Percentiles rank a stretch among this genome's conserved stretches.
These are phyloP conservation scores for Stagonosporopsis chrysanthemi DNA, from an alignment of 2,329 filamentous ascomycete species.

Conservation along the genomic window DNA sequence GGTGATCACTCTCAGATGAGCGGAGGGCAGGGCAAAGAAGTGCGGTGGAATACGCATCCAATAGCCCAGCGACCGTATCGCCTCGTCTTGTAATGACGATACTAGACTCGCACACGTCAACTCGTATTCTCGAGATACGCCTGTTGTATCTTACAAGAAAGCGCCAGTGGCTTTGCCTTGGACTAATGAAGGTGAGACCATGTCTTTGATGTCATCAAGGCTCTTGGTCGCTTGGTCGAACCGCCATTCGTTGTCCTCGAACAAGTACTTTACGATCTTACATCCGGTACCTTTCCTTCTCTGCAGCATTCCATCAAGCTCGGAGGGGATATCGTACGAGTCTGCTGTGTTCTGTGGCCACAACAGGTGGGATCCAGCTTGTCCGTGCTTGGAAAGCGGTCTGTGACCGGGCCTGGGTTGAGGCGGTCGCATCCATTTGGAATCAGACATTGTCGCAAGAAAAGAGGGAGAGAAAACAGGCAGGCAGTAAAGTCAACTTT, in stretches of 20 bases:
- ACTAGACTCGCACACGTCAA: slow-evolving; percentile 7
- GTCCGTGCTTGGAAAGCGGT: neutral
- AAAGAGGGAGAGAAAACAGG: neutral
- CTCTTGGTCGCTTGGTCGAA: slow-evolving; percentile 1
- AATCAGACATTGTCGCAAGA: neutral
- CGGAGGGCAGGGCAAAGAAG: slow-evolving; percentile 14
- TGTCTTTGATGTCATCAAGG: slow-evolving; percentile 1
- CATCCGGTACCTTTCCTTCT: slow-evolving; percentile 3
- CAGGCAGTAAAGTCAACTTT: neutral
- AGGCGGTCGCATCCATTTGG: slow-evolving; percentile 9
- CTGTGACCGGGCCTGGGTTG: neutral
- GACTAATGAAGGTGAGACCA: neutral
- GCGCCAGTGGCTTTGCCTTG: too few species aligned
- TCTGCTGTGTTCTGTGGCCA: slow-evolving; percentile 5
- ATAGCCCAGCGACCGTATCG: slow-evolving; percentile 15
- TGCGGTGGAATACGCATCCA: slow-evolving; percentile 17
- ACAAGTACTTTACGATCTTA: slow-evolving; percentile 5
- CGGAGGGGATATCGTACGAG: neutral
- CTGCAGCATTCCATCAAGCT: neutral
- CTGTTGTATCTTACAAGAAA: neutral
- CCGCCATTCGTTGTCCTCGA: neutral
- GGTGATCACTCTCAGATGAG: slow-evolving; percentile 2
- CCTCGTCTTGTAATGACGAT: slow-evolving; percentile 16
- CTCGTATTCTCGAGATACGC: too few species aligned
- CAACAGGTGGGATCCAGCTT: neutral